These are phyloP conservation scores for Salix exigua DNA, from an alignment of 345 rosid genomes.

Conservation along the genomic window DNA sequence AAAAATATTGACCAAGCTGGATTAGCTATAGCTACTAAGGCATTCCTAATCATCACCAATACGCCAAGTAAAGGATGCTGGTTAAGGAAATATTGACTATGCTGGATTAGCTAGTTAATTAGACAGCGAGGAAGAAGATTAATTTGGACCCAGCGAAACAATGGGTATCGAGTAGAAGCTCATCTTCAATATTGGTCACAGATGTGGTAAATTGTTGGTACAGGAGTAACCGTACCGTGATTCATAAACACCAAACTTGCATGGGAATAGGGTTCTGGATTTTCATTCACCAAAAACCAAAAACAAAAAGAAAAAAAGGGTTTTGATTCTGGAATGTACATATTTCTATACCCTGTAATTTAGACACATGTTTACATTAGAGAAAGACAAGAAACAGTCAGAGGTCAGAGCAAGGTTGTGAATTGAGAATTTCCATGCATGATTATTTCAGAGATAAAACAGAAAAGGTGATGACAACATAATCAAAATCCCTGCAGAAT, in stretches of 20 bases:
- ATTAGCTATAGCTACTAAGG: background rate
- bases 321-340: too few species aligned
- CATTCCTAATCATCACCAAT: too few species aligned
- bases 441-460: background rate
- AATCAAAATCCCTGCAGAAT: slow-evolving; percentile 55
- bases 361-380: background rate
- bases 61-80: background rate
- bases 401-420: background rate
- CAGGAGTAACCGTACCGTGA: too few species aligned
- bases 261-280: too few species aligned
- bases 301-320: too few species aligned
- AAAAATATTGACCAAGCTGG: background rate
- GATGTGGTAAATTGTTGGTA: too few species aligned
- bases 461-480: background rate
- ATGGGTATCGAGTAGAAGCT: background rate
- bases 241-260: too few species aligned
- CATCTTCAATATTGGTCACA: background rate
- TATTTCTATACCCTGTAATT: too few species aligned
- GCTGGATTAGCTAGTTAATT: background rate
- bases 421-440: background rate
- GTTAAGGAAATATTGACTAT: background rate
- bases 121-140: background rate
- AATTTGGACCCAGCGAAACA: background rate
- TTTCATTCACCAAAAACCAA: too few species aligned
- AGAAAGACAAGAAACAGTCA: background rate